Evolutionary conservation across 306 rosid genomes (phyloP).

Genomic region (Ormosia semicastrata): DNA sequence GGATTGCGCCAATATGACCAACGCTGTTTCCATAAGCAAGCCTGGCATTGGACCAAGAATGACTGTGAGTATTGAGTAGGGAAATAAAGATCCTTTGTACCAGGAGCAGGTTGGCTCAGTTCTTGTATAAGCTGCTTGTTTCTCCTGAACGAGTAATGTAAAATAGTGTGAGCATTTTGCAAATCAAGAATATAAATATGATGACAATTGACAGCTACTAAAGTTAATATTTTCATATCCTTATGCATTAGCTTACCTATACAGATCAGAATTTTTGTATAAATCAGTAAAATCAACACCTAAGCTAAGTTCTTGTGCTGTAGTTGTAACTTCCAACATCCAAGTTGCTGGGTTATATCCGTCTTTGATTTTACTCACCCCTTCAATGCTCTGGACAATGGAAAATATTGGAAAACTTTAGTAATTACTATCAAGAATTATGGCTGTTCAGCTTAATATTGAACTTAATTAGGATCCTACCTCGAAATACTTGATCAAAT

Average conservation of each 20-base stretch:
- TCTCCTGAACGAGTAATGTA: slow-evolving; percentile 53
- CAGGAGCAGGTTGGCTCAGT: slow-evolving; percentile 52
- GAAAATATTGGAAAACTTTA: neutral
- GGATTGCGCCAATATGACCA: slow-evolving; percentile 61
- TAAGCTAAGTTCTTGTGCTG: slow-evolving; percentile 55
- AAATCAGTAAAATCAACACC: slow-evolving; percentile 60
- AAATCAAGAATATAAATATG: neutral
- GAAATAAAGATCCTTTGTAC: slow-evolving; percentile 68
- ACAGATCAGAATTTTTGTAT: slow-evolving; percentile 61
- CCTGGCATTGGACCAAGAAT: slow-evolving; percentile 58
- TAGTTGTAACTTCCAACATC: slow-evolving; percentile 79
- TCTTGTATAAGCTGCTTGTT: slow-evolving; percentile 69
- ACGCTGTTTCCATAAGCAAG: slow-evolving; percentile 83
- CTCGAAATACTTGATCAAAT: slow-evolving; percentile 59
- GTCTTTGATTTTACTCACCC: slow-evolving; percentile 65
- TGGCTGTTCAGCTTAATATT: neutral
- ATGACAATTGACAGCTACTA: neutral
- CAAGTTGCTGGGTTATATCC: slow-evolving; percentile 93
- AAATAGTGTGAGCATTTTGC: slow-evolving; percentile 15
- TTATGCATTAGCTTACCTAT: slow-evolving; percentile 30
- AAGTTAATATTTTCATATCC: neutral
- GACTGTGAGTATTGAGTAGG: slow-evolving; percentile 57
- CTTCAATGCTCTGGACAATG: slow-evolving; percentile 45
- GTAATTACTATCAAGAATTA: neutral
- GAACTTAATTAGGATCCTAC: slow-evolving; percentile 11